Base-by-base conservation (phyloP, 2,329 filamentous ascomycete genomes). In the Alternaria infectoria region DNA sequence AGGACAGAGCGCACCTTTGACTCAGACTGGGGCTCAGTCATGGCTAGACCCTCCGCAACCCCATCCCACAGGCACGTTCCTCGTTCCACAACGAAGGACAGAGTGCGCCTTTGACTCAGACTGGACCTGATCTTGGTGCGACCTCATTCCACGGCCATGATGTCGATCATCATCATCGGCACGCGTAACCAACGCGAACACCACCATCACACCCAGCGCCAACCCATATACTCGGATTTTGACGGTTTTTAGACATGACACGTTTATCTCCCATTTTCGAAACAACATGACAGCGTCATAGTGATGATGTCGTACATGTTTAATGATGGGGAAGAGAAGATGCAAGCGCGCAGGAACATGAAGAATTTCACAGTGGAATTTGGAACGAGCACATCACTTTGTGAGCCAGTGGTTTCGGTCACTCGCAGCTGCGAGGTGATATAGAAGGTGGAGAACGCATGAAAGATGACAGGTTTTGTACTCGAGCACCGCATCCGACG, bases 51-150 rank as follows among this genome's bases (percentile, higher is more conserved):
- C n/a, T 9, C 2, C 32, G 15, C 15, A 40, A 40, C 8, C 15
- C 8, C 15, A 40, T n/a, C 3, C 15, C 32, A n/a, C 32, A 17
- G 32, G 4, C 32, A n/a, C 32, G 15, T 40, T n/a, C 32, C 32
- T n/a, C 32, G 10, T 40, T 10, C 32, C 32, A n/a, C 9, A 17
- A 40, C 32, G 32, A n/a, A 10, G 15, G 2, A 40, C 32, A 40
- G 32, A 17, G 32, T 4, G 32, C 15, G 32, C 15, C 8, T 17
- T n/a, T 40, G 32, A n/a, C 32, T 40, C 32, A 40, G 15, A 40
- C 0, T 17, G 15, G 15, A 10, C 9, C 15, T 40, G 36, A 1
- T 40, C 36, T 1, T 17, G 36, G n/a, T 1, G 10, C 0, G 0
- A 40, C 36, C 36, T 40, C 36, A 40, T 1, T 11, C 8, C 36